Evolutionary conservation across 2,329 filamentous ascomycete genomes (phyloP).

Genomic region (Beauveria varroae): DNA sequence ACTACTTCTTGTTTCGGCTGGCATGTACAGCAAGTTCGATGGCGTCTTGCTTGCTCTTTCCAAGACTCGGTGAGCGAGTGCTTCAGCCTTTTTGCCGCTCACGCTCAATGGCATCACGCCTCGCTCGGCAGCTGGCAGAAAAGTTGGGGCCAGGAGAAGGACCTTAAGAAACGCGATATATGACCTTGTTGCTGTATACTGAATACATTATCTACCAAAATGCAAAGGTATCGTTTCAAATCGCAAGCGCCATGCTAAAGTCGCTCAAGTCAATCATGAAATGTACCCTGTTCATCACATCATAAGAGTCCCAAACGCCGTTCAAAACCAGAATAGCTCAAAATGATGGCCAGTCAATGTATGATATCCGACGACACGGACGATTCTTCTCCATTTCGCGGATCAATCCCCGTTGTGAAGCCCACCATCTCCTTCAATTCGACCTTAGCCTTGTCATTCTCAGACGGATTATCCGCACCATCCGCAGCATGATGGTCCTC

Average conservation of each 20-base stretch:
- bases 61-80: too few relatives aligned
- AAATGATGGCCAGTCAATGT: not conserved
- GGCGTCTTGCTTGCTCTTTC: too few relatives aligned
- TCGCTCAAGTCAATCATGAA: not conserved
- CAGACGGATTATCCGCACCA: constrained; percentile 24
- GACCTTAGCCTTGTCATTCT: constrained; percentile 31
- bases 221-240: not conserved
- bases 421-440: constrained; percentile 31
- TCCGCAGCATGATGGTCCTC: constrained; percentile 22
- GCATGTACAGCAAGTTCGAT: too few relatives aligned
- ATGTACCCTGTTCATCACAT: not conserved
- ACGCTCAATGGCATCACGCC: too few relatives aligned
- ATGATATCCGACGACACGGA: constrained; percentile 1
- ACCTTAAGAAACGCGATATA: too few relatives aligned
- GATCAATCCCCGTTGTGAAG: constrained; percentile 14
- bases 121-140: too few relatives aligned
- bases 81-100: too few relatives aligned
- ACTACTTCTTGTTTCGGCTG: too few relatives aligned
- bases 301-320: not conserved
- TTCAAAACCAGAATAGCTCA: not conserved
- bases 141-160: too few relatives aligned
- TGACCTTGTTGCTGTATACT: not conserved
- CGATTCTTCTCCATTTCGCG: constrained; percentile 1
- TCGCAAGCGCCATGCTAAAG: constrained; percentile 1
- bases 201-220: not conserved